Percentiles rank a stretch among this genome's conserved stretches.
Conservation (phyloP, 768 basidiomycete genomes). For the Russula griseocarnosa region DNA sequence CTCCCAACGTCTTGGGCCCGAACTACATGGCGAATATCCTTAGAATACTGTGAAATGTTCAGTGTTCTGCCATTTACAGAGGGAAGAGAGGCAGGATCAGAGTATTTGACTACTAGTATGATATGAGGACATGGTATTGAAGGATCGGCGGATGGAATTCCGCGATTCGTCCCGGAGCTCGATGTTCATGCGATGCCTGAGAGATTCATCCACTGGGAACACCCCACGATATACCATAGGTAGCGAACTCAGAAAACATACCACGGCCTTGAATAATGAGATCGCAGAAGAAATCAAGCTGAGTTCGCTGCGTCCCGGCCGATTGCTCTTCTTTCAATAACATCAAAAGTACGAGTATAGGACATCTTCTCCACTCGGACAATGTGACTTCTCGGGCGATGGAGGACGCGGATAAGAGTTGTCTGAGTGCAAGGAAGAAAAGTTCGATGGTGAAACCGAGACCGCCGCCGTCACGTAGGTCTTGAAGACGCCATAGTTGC, state of each 20-base stretch:
- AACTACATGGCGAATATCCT: too few species aligned
- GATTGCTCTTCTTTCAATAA: neutral
- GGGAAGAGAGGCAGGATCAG: too few species aligned
- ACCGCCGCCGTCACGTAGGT: constrained; percentile 6
- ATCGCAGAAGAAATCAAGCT: constrained; percentile 10
- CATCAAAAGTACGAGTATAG: neutral
- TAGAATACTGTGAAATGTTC: too few species aligned
- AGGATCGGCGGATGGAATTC: too few species aligned
- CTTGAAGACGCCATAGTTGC: constrained; percentile 12
- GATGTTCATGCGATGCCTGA: neutral
- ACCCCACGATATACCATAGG: neutral
- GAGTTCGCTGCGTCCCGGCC: neutral
- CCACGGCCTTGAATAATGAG: constrained; percentile 2
- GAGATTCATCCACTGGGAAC: neutral
- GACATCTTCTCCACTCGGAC: neutral
- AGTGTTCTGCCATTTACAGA: too few species aligned
- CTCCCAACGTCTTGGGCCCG: too few species aligned
- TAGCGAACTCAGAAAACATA: neutral
- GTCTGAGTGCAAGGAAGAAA: constrained; percentile 10
- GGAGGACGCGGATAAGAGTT: neutral
- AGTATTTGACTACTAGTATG: too few species aligned
- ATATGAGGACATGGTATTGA: too few species aligned
- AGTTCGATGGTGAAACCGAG: constrained; percentile 7
- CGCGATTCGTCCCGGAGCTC: neutral
- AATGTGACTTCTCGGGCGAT: neutral